Evolutionary conservation across 768 basidiomycete species (phyloP).

Genomic region (Collybia sp.): DNA sequence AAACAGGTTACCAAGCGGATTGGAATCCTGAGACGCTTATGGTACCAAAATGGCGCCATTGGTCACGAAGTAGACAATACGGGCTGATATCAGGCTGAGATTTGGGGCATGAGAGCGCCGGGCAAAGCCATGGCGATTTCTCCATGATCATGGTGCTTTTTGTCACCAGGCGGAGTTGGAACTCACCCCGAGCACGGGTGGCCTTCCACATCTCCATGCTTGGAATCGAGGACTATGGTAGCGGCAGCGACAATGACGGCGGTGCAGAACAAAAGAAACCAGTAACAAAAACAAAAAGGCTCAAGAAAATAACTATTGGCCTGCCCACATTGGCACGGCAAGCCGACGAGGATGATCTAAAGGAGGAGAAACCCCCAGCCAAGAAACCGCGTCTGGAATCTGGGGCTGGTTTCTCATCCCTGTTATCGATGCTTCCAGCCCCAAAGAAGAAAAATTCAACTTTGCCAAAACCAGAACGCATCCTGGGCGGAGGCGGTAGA

Average conservation of each 20-base stretch:
- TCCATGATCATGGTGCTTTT: no score
- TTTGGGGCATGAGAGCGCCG: no score
- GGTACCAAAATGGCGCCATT: no score
- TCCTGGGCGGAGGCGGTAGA: constrained; percentile 61
- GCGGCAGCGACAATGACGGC: constrained; percentile 58
- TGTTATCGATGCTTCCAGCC: constrained; percentile 71
- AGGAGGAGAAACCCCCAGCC: constrained; percentile 41
- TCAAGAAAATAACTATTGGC: constrained; percentile 58
- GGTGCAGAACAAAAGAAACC: constrained; percentile 21
- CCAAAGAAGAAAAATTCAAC: constrained; percentile 55
- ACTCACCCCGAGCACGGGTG: neutral
- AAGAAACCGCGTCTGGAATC: constrained; percentile 53
- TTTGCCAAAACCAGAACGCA: constrained; percentile 39
- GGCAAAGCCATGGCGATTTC: no score
- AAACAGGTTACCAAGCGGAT: no score
- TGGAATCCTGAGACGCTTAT: no score
- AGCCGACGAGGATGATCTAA: constrained; percentile 29
- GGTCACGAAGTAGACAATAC: no score
- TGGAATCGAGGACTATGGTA: constrained; percentile 75
- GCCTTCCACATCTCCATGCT: constrained; percentile 40
- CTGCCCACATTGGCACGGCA: constrained; percentile 37
- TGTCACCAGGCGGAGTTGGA: no score
- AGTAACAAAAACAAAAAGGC: constrained; percentile 33
- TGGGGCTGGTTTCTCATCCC: constrained; percentile 58
- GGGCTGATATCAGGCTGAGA: no score